These are phyloP conservation scores for Malus asiatica DNA, from an alignment of 306 rosid genomes.

Conservation along the genomic window DNA sequence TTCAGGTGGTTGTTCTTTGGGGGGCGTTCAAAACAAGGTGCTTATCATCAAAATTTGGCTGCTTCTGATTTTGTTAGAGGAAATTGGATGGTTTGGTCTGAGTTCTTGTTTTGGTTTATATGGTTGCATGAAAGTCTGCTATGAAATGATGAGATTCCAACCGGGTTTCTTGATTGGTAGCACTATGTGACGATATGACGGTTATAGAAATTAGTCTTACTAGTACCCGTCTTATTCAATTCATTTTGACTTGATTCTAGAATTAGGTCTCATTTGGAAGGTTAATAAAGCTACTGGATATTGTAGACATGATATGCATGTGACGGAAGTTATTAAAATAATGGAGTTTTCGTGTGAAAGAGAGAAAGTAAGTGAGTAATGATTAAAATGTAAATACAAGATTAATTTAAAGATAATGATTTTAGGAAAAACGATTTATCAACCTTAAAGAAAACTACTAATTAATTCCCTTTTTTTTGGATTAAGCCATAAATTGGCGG, in stretches of 20 bases:
- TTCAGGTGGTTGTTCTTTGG: background rate
- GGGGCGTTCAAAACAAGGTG: constrained; percentile 42
- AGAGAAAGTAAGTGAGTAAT: too few species aligned
- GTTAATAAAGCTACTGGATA: background rate
- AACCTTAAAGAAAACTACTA: too few species aligned
- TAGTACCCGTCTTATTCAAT: background rate
- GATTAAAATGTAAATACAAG: too few species aligned
- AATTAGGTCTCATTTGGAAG: background rate
- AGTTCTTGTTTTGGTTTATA: background rate
- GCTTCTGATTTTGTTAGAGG: constrained; percentile 14
- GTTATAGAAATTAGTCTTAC: background rate
- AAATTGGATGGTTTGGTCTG: background rate
- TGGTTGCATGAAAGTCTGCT: background rate
- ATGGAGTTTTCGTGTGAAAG: too few species aligned
- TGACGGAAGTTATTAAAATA: background rate
- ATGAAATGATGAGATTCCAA: background rate
- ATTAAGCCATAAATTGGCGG: too few species aligned
- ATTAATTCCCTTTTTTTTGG: too few species aligned
- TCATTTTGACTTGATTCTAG: background rate
- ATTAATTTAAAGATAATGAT: too few species aligned
- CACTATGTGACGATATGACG: background rate
- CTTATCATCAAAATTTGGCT: constrained; percentile 14
- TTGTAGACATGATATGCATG: too few species aligned
- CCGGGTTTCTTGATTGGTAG: background rate
- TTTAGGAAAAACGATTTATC: too few species aligned